A percentile compares a stretch with the other conserved stretches of the same genome.
Conservation (phyloP, 2,329 filamentous ascomycete genomes). For the Dactylellina cionopaga region DNA sequence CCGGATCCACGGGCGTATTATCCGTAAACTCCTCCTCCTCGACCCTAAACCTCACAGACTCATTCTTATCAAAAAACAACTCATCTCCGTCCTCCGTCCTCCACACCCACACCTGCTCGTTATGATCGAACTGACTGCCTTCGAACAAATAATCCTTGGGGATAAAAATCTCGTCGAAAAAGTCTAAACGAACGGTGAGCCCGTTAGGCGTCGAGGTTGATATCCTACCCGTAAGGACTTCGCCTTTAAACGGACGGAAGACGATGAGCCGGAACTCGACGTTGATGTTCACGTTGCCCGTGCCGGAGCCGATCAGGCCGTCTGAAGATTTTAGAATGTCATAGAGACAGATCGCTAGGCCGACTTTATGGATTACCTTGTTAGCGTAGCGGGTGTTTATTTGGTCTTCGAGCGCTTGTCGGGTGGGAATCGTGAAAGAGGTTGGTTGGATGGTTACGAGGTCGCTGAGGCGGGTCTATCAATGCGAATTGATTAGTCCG, state of each 20-base stretch:
- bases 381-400: conserved; percentile 98
- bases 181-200: conserved; percentile 79
- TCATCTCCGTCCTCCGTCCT: conserved; percentile 72
- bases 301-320: conserved; percentile 91
- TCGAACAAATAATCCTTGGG: conserved; percentile 53
- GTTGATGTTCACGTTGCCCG: conserved; percentile 95
- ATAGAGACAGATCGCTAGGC: conserved; percentile 91
- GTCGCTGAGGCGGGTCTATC: conserved; percentile 89
- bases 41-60: conserved; percentile 86
- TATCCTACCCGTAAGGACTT: conserved; percentile 87
- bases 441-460: conserved; percentile 90
- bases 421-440: conserved; percentile 84
- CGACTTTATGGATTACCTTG: conserved; percentile 92
- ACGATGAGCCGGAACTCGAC: conserved; percentile 94
- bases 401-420: conserved; percentile 89
- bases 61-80: conserved; percentile 88
- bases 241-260: conserved; percentile 94
- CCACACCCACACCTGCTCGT: conserved; percentile 87
- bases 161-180: conserved; percentile 82
- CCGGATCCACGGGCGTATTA: conserved; percentile 76
- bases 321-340: conserved; percentile 90
- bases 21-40: conserved; percentile 92
- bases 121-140: conserved; percentile 65
- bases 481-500: too few relatives aligned
- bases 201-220: conserved; percentile 76